A percentile compares a stretch with the other conserved stretches of the same genome.
phyloP scores from a whole-genome alignment of 2,329 filamentous ascomycete genomes.

The Colletotrichum noveboracense region DNA sequence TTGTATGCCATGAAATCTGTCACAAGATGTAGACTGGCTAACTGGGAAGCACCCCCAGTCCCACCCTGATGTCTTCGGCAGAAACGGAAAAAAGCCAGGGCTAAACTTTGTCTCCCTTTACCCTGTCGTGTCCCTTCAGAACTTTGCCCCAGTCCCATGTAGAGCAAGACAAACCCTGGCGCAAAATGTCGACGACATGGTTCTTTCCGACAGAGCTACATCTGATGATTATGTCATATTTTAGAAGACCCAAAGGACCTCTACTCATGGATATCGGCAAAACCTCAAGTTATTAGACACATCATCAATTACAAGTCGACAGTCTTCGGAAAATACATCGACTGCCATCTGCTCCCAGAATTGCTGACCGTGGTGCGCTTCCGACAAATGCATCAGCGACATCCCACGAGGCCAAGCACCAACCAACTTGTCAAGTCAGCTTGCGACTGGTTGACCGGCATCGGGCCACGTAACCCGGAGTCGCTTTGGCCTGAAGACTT shows the following conservation, averaged over 20 bases:
- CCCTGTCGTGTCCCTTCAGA: not conserved
- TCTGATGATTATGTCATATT: not conserved
- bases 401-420: not conserved
- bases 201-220: not conserved
- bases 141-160: not conserved
- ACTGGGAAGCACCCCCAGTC: not conserved
- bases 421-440: not conserved
- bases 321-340: not conserved
- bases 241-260: not conserved
- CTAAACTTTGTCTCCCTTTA: not conserved
- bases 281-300: not conserved
- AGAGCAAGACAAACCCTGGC: not conserved
- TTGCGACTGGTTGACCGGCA: not conserved
- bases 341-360: not conserved
- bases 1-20: too few relatives aligned
- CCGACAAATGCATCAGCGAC: not conserved
- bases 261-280: not conserved
- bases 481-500: not conserved
- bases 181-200: not conserved
- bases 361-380: not conserved
- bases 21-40: too few relatives aligned
- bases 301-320: not conserved
- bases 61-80: not conserved
- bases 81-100: not conserved
- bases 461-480: not conserved